Evolutionary conservation across 2,329 filamentous ascomycete species (phyloP), one percentile per base, ranked within the genome.

Genomic region (Hypoxylon sp.): DNA sequence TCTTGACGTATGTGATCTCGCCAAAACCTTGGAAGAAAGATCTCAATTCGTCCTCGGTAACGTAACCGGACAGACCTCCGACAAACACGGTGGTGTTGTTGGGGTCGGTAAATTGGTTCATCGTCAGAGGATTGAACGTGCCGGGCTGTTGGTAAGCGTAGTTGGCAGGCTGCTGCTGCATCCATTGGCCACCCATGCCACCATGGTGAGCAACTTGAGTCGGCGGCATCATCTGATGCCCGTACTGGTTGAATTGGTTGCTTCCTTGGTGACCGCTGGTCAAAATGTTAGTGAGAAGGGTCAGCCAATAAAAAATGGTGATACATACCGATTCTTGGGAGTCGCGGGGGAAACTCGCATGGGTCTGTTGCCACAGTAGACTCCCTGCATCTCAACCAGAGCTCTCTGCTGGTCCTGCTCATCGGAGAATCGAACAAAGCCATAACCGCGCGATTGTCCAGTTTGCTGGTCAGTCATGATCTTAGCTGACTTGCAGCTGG

Each of bases 61-160:
- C 96, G 77, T 99, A 99, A 72, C 96, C 96, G 38, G 94, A 98
- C 4, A 99, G 89, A 59, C 96, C 96, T 73, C 96, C 96, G 60
- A 99, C 96, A 76, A 99, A 99, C 70, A 99, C 96, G 19, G 96
- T 99, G 17, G 96, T 99, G 85, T 99, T 99, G 88, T 99, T 99
- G 11, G 96, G 96, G 77, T 99, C 96, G 38, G 96, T 99, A 85
- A 99, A 99, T 83, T 99, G 96, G 84, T 99, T 99, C 96, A 99
- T 98, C 14, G 81, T 83, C 65, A 82, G 80, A 4, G 83, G 83
- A 73, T 85, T 85, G 76, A 84, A 86, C 10, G 79, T 80, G 52
- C 80, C 82, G 17, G 81, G 80, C 55, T 79, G 80, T 65, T 79
- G 74, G 57, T 75, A 79, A 6, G 70, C 73, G 45, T 73, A 75